Base-by-base conservation (phyloP, 257 asterid genomes). In the Solanum etuberosum region DNA sequence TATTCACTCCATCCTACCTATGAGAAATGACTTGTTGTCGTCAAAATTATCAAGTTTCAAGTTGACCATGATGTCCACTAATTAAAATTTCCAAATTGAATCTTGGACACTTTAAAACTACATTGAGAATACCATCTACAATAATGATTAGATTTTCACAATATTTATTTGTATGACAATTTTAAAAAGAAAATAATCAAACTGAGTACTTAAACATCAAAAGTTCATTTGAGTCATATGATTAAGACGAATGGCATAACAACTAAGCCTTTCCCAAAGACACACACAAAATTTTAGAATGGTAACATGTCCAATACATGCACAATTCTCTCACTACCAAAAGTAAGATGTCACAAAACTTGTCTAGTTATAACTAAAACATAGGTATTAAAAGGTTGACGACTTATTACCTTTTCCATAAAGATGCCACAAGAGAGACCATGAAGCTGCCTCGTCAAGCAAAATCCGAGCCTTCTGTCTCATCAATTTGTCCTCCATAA, bases 391-490 rank as follows among this genome's bases (percentile, higher is more conserved):
- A 77, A 83, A 76, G 89, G 82, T 35, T 38, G 72, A 61, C 37
- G 83, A 88, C 70, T 83, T 48, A 91, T 92, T 91, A 87, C 99
- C 99, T 91, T 96, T 97, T 87, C 99, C 99, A 89, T 91, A 97
- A 82, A 97, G 93, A 90, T 95, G 90, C 99, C 99, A 96, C 82
- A 97, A 91, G 86, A 97, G 99, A 88, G 99, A 97, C 99, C 99
- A 97, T 40, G 99, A 91, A 73, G 99, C 99, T 90, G 98, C 99
- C 92, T 97, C 99, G 31, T 97, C 98, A 87, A 97, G 98, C 92
- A 97, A 94, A 86, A 91, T 89, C 65, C 90, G 89, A 86, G 98
- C 97, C 89, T 93, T 97, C 90, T 94, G 98, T 89, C 95, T 93
- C 99, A 96, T 96, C 95, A 97, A 86, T 89, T 90, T 97, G 92